Base-by-base conservation (phyloP, 495 filamentous ascomycete genomes). In the Pseudevernia furfuracea region DNA sequence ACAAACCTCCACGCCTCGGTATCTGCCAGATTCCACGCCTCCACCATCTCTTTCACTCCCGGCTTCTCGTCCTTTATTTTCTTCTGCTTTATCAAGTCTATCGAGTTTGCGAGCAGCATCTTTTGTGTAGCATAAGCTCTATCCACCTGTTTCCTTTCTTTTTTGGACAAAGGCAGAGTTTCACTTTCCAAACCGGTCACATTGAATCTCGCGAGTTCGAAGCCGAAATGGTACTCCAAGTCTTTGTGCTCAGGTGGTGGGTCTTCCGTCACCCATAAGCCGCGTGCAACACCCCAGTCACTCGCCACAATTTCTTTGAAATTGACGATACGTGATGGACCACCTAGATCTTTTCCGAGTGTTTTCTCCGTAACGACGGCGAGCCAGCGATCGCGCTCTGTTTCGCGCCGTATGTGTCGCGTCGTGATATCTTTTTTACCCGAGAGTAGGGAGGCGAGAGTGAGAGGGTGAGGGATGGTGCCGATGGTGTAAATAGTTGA, bases 1-100 rank as follows among this genome's bases (percentile, higher is more conserved):
- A 89, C 87, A 69, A 98, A 97, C 69, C 85, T 83, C 94, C 94
- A 98, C 4, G 88, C 90, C 76, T 98, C 94, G 12, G 89, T 88
- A 74, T 96, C 91, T 8, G 89, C 92, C 67, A 96, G 68, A 74
- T 93, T 96, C 94, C 94, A 98, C 66, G 89, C 88, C 79, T 97
- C 94, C 23, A 89, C 81, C 70, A 36, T 67, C 68, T 46, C 69
- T 68, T 11, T 70, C 43, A 34, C 57, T 44, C 63, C 66, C 55
- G 56, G 64, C 65, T 70, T 69, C 59, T 62, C 71, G 34, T 77
- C 71, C 34, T 71, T 67, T 39, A 69, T 67, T 10, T 52, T 66
- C 67, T 74, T 78, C 66, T 75, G 75, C 67, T 78, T 78, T 11
- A 85, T 75, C 14, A 84, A 69, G 19, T 82, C 78, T 5, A 80